Percentiles rank a stretch among this genome's conserved stretches.
Conservation (phyloP, 2,329 filamentous ascomycete genomes). For the Teratosphaeria viscida region DNA sequence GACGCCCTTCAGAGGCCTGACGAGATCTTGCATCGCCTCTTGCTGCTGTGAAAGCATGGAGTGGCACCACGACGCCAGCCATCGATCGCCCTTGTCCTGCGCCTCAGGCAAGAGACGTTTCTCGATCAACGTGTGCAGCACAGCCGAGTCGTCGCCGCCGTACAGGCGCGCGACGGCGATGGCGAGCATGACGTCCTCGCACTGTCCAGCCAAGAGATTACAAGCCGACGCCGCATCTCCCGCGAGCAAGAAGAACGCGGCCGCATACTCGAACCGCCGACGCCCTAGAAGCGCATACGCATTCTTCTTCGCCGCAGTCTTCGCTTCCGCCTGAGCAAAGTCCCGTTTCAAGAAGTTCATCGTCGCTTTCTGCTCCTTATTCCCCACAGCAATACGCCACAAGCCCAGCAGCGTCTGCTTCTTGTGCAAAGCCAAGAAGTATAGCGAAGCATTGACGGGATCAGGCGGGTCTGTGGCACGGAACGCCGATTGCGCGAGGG, state of each 20-base stretch:
- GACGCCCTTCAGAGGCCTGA: constrained; percentile 58
- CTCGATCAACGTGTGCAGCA: constrained; percentile 63
- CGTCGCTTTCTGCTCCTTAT: constrained; percentile 74
- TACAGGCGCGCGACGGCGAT: constrained; percentile 81
- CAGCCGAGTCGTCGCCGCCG: constrained; percentile 69
- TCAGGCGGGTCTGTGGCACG: constrained; percentile 79
- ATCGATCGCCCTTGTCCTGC: constrained; percentile 72
- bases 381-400: constrained; percentile 90
- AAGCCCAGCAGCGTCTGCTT: constrained; percentile 82
- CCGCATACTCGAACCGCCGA: constrained; percentile 85
- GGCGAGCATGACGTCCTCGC: constrained; percentile 81
- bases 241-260: constrained; percentile 87
- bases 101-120: constrained; percentile 72
- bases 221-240: constrained; percentile 77
- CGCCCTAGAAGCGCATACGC: constrained; percentile 91
- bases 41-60: constrained; percentile 78
- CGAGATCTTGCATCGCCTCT: constrained; percentile 72
- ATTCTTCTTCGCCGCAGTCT: constrained; percentile 84
- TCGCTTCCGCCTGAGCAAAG: constrained; percentile 82
- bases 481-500: constrained; percentile 88
- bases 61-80: constrained; percentile 92
- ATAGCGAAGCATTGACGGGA: constrained; percentile 81
- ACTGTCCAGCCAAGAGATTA: constrained; percentile 73
- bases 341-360: constrained; percentile 77
- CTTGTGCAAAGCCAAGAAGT: constrained; percentile 79